phyloP scores from a whole-genome alignment of 2,329 filamentous ascomycete genomes.

The Bimuria novae-zelandiae region DNA sequence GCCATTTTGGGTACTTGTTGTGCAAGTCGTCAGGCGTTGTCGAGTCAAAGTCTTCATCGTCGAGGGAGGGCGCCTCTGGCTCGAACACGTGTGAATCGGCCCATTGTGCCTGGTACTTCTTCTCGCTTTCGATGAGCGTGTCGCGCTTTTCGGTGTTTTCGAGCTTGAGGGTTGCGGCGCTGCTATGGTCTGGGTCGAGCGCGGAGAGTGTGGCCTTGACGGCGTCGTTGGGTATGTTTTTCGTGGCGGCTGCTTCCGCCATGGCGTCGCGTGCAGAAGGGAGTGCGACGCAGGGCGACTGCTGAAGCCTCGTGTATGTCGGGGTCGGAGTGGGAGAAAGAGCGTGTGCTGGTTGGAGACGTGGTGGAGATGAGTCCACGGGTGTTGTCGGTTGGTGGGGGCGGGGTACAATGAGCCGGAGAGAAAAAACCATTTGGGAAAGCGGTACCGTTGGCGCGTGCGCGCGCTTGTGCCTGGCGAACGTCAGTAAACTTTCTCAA shows the following conservation, averaged over 20 bases:
- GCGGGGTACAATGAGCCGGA: too few relatives aligned
- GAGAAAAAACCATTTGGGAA: too few relatives aligned
- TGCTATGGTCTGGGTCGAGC: slow-evolving; percentile 59
- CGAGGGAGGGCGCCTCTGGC: slow-evolving; percentile 77
- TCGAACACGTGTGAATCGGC: slow-evolving; percentile 79
- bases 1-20: slow-evolving; percentile 86
- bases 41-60: slow-evolving; percentile 76
- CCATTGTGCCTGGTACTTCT: slow-evolving; percentile 91
- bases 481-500: slow-evolving; percentile 18
- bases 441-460: background rate
- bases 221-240: slow-evolving; percentile 48
- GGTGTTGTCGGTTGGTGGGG: too few relatives aligned
- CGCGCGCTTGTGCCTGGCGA: slow-evolving; percentile 17
- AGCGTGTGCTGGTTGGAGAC: background rate
- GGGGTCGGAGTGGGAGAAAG: slow-evolving; percentile 3
- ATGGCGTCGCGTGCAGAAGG: slow-evolving; percentile 24
- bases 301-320: background rate
- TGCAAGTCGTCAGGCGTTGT: slow-evolving; percentile 76
- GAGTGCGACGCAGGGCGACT: background rate
- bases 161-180: slow-evolving; percentile 67
- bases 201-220: slow-evolving; percentile 57
- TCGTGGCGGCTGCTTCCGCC: slow-evolving; percentile 37
- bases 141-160: slow-evolving; percentile 87
- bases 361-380: background rate
- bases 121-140: slow-evolving; percentile 79